Conservation (phyloP, 192 early-diverging fungal genomes). For the Rhizoclosmatium globosum region DNA sequence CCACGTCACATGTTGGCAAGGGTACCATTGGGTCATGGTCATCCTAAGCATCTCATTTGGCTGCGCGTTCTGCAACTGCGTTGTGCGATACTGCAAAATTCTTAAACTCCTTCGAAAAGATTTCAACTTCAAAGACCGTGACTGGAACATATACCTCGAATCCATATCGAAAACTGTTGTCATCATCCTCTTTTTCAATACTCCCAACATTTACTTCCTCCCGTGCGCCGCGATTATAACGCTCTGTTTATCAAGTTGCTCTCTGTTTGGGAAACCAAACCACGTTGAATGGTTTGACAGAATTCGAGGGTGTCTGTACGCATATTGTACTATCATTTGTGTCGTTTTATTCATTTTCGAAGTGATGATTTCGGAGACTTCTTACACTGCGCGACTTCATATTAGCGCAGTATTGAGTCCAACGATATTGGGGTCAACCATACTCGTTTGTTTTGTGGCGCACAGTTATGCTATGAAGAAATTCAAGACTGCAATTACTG, state of each 20-base stretch:
- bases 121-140: conserved; percentile 18
- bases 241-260: neutral
- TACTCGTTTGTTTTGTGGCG: neutral
- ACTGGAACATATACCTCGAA: conserved; percentile 27
- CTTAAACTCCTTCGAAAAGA: conserved; percentile 21
- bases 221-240: neutral
- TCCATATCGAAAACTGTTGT: conserved; percentile 21
- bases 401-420: neutral
- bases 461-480: conserved; percentile 19
- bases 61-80: conserved; percentile 19
- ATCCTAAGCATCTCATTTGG: neutral
- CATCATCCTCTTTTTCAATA: conserved; percentile 27
- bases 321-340: neutral
- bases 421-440: neutral
- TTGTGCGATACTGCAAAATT: conserved; percentile 34
- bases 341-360: conserved; percentile 1
- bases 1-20: conserved; percentile 6
- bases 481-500: neutral
- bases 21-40: conserved; percentile 2
- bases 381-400: neutral
- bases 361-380: neutral
- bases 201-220: conserved; percentile 2
- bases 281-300: conserved; percentile 19
- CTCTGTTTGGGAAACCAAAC: conserved; percentile 14
- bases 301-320: conserved; percentile 1